These are phyloP conservation scores for Epipyxis sp. DNA, from an alignment of 108 stramenopile genomes.

Conservation along the genomic window DNA sequence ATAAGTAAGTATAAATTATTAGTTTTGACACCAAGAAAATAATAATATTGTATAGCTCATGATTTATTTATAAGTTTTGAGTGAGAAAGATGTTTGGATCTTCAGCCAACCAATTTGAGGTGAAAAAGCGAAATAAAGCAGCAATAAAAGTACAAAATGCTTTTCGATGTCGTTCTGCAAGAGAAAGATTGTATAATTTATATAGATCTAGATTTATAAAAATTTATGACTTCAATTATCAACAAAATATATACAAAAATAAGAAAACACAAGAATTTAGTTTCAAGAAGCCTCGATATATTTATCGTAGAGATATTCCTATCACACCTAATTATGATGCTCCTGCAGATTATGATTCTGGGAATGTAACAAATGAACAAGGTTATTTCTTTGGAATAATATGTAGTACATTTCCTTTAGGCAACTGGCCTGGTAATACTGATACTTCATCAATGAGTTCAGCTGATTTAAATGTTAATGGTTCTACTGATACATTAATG, in stretches of 20 bases:
- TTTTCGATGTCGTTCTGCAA: not conserved
- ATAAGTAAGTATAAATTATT: no score
- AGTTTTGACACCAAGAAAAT: no score
- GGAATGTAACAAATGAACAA: not conserved
- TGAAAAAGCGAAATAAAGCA: no score
- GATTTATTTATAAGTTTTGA: no score
- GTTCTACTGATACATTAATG: no score
- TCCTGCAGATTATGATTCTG: conserved; percentile 9
- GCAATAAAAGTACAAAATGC: not conserved
- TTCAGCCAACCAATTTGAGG: no score
- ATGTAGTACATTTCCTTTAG: not conserved
- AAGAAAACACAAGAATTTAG: not conserved
- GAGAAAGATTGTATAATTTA: not conserved
- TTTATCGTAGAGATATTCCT: not conserved
- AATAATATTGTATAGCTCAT: no score
- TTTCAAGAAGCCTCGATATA: not conserved
- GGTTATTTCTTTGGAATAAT: not conserved
- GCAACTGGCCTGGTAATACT: not conserved
- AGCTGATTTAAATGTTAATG: no score
- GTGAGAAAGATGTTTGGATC: no score
- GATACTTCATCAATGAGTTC: no score
- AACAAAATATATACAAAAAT: not conserved
- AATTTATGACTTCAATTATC: not conserved
- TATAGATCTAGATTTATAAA: not conserved
- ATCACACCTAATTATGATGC: not conserved